Evolutionary conservation across 163 green algal species (phyloP), one percentile per base, ranked within the genome.

Genomic region (Smithsoniella earleae): DNA sequence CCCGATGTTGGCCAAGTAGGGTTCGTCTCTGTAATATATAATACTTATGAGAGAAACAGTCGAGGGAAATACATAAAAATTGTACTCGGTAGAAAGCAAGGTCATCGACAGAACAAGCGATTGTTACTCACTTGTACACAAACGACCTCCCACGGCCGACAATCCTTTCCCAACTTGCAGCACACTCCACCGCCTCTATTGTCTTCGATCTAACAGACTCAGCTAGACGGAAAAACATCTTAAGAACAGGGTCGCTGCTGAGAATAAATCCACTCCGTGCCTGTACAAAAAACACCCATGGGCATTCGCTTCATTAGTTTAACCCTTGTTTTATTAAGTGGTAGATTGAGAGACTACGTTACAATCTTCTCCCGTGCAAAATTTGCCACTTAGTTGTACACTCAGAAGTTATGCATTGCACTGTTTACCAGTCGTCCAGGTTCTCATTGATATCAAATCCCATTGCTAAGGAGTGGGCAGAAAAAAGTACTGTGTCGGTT

Each of bases 141-240:
- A 69, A 69, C 6, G 58, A 5, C n/a, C 25, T 30, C 6, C 58
- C 58, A 25, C 58, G 10, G 3, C 58, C 58, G 8, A 69, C 58
- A 13, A 45, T 69, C 34, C 58, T 30, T 34, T 69, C 58, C 58
- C 58, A 69, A 13, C 30, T 45, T 16, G 58, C 31, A 16, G 43
- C 58, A 69, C 58, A 69, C 25, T 69, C 58, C 3, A 69, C 58
- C 6, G 58, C 58, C 40, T 69, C 58, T n/a, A 69, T 34, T 37
- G 58, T 69, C 58, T 34, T 69, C 16, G 27, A 30, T n/a, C 58
- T 30, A 30, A 69, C 58, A 16, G 22, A 45, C 27, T 36, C 58
- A 69, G 43, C 58, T 3, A 69, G 58, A 10, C n/a, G 20, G 16
- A 69, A 69, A 13, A 69, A 69, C 20, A 69, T 38, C 22, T 34